Conservation (phyloP, 140 eudicot species). For the Eryngium alpinum region DNA sequence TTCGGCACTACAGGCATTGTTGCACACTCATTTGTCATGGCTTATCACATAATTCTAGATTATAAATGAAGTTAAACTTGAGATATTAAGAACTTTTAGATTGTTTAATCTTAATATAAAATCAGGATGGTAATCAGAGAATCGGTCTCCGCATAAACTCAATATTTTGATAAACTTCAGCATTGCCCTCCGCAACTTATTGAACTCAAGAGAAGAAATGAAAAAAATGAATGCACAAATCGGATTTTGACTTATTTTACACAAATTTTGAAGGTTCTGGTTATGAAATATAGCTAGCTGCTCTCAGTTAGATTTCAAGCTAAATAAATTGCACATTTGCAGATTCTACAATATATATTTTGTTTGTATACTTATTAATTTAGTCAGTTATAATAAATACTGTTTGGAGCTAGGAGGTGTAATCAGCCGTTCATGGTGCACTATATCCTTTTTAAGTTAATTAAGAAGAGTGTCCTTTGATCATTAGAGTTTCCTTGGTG, state of each 20-base stretch:
- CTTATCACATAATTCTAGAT: conserved; percentile 49
- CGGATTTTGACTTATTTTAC: conserved; percentile 37
- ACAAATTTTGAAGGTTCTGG: not conserved
- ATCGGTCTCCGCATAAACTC: conserved; percentile 30
- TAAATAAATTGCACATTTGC: not conserved
- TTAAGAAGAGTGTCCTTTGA: too few species aligned
- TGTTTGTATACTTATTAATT: not conserved
- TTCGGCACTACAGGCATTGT: not conserved
- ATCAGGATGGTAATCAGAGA: conserved; percentile 41
- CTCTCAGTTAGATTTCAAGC: not conserved
- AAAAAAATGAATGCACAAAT: conserved; percentile 23
- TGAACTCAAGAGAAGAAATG: conserved; percentile 24
- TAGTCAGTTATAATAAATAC: not conserved
- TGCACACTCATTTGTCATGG: conserved; percentile 49
- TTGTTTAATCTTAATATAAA: conserved; percentile 38
- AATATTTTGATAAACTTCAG: conserved; percentile 37
- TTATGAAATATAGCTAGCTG: not conserved
- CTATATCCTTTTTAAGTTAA: too few species aligned
- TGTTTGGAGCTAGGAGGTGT: too few species aligned
- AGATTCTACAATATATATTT: not conserved
- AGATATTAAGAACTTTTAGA: conserved; percentile 46
- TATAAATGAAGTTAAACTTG: conserved; percentile 37
- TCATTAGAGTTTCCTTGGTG: conserved; percentile 29
- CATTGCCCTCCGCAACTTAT: conserved; percentile 30
- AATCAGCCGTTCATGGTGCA: too few species aligned